Base-by-base conservation (phyloP, 2,329 filamentous ascomycete species). In the Clonostachys sp. region DNA sequence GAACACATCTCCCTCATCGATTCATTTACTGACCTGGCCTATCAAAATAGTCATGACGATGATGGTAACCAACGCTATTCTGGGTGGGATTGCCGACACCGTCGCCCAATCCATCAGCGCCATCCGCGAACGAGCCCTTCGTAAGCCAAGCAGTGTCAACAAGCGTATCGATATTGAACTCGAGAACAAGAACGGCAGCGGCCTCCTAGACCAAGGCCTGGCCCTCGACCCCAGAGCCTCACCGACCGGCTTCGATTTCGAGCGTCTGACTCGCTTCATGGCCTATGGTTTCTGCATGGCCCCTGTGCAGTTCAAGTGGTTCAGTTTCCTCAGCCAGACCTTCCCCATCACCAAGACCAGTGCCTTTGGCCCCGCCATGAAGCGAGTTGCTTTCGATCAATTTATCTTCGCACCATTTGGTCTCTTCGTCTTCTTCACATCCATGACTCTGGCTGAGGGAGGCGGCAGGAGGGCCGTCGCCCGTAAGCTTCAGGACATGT, bases 41-140 rank as follows among this genome's bases (percentile, higher is more conserved):
- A 24, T n/a, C 34, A 50, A 36, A 45, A 50, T 63, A 88, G 89
- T 99, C 40, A 81, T 99, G 60, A 99, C 94, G 52, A 99, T 95
- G 70, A 99, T 99, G 92, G 89, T 96, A 63, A 96, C 92, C 65
- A 99, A 99, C 73, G 89, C 94, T 56, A 86, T 97, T 48, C 83
- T 99, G 50, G 91, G 90, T 71, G 94, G 94, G 58, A 86, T 99
- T 57, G 94, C 94, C 67, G 94, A 99, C 68, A 97, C 94, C 34
- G 89, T 95, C 43, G 94, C 94, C 49, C 94, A 99, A 68, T 85
- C 88, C 50, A 87, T 99, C 63, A 95, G 94, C 4, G 83, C 91
- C 17, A 80, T 96, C 50, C 85, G 88, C 50, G 70, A 86, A 62
- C 81, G 82, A 52, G 78, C 83, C 8, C 60, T 83, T 5, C 79